Evolutionary conservation across 768 basidiomycete species (phyloP).

Genomic region (Mycena olivaceomarginata): DNA sequence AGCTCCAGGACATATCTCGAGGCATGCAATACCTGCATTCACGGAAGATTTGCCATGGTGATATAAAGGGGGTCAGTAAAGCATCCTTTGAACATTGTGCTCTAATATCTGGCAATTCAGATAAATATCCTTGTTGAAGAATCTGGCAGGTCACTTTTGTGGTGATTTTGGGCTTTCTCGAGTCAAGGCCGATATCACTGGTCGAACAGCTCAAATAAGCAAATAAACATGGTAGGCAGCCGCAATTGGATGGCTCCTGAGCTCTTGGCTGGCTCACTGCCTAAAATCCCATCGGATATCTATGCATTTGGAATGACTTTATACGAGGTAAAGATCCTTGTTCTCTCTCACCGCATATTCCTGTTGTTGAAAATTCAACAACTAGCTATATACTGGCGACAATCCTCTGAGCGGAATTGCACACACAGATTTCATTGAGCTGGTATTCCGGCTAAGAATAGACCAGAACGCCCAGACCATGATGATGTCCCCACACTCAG

Average conservation of each 20-base stretch:
- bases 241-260: constrained; percentile 3
- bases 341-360: neutral
- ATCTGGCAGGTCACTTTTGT: neutral
- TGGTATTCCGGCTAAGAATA: neutral
- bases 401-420: constrained; percentile 1
- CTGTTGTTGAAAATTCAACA: neutral
- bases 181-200: neutral
- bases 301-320: constrained; percentile 1
- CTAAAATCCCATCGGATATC: neutral
- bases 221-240: neutral
- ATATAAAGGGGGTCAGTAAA: constrained; percentile 8
- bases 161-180: constrained; percentile 2
- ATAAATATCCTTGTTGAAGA: neutral
- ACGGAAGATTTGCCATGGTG: neutral
- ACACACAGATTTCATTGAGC: neutral
- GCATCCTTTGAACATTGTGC: neutral
- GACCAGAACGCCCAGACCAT: neutral
- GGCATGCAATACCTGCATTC: constrained; percentile 2
- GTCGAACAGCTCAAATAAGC: neutral
- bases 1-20: neutral
- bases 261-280: neutral
- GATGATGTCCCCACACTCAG: neutral
- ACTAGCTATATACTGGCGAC: neutral
- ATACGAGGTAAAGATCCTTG: neutral
- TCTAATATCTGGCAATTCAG: neutral